Conservation (phyloP, 2,329 filamentous ascomycete genomes). For the Talaromyces sp. region DNA sequence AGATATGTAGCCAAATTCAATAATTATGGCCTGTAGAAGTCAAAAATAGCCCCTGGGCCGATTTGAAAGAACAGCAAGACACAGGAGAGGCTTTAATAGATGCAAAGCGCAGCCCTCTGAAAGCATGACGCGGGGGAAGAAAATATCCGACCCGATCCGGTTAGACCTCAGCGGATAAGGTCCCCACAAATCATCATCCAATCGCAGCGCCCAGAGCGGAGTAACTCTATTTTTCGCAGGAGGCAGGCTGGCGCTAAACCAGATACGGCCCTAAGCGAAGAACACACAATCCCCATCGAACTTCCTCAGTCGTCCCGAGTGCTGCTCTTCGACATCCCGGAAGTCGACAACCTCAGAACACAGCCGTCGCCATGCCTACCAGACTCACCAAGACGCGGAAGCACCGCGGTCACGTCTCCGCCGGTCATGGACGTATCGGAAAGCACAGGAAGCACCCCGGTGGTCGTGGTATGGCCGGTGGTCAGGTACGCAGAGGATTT, state of each 20-base stretch:
- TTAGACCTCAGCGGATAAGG: neutral
- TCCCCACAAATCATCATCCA: neutral
- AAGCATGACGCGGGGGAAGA: conserved; percentile 10
- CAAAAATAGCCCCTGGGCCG: neutral
- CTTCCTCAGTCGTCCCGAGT: neutral
- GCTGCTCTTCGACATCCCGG: conserved; percentile 8
- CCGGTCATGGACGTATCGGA: conserved; percentile 96
- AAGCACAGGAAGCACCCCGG: conserved; percentile 94
- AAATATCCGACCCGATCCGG: conserved; percentile 7
- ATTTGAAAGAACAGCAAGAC: neutral
- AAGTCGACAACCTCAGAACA: conserved; percentile 13
- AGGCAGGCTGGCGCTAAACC: conserved; percentile 3
- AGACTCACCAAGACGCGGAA: conserved; percentile 48
- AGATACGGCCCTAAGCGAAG: conserved; percentile 8
- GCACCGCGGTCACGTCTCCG: conserved; percentile 89
- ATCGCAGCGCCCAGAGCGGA: neutral
- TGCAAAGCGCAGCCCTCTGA: neutral
- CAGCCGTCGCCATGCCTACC: conserved; percentile 44
- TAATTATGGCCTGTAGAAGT: neutral
- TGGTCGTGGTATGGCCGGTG: conserved; percentile 87
- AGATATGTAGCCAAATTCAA: neutral
- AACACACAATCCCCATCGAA: conserved; percentile 6
- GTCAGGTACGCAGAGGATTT: conserved; percentile 43
- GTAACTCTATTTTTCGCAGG: conserved; percentile 9
- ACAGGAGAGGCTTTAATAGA: neutral